Evolutionary conservation across 192 early-diverging fungal species (phyloP).

Genomic region (Paraglomus occultum): DNA sequence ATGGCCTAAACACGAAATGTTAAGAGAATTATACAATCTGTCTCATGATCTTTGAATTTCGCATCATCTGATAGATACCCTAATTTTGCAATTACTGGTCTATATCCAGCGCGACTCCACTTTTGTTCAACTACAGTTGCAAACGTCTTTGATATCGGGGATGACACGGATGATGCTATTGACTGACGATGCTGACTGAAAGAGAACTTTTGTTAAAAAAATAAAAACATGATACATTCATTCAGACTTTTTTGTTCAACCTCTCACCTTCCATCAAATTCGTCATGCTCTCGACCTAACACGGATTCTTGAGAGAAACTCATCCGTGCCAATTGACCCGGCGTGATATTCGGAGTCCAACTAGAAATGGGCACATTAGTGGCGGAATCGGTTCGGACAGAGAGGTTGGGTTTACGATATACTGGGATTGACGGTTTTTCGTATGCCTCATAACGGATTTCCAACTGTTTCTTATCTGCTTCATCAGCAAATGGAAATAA

Average conservation of each 20-base stretch:
- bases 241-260: not conserved
- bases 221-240: not conserved
- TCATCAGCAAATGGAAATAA: not conserved
- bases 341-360: not conserved
- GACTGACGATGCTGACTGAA: not conserved
- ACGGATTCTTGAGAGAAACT: not conserved
- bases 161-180: not conserved
- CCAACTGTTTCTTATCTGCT: not conserved
- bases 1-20: not conserved
- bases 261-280: constrained; percentile 15
- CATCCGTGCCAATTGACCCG: constrained; percentile 23
- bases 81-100: constrained; percentile 1
- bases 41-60: not conserved
- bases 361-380: not conserved
- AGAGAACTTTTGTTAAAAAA: not conserved
- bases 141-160: not conserved
- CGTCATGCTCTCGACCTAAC: constrained; percentile 10
- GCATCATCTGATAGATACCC: not conserved
- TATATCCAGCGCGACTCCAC: constrained; percentile 21
- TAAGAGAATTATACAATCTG: not conserved
- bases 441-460: constrained; percentile 28
- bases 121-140: not conserved
- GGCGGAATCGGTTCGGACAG: not conserved
- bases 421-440: constrained; percentile 6
- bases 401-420: not conserved